Conservation (phyloP, 768 basidiomycete genomes). For the Leucosporidium scottii region DNA sequence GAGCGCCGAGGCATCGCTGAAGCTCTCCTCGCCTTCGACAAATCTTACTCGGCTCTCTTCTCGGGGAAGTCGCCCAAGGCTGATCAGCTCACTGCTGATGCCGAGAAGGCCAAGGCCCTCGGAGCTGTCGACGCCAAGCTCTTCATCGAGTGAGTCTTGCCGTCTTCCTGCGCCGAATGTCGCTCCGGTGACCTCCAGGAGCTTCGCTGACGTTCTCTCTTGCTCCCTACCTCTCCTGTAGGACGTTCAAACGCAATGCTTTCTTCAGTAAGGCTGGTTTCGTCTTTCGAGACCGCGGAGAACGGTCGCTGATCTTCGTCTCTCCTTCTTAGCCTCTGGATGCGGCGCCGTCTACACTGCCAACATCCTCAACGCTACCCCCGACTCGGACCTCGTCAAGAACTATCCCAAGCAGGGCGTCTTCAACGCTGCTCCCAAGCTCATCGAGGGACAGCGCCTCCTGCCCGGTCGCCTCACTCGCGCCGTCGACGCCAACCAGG, state of each 20-base stretch:
- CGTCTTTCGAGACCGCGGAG: too few species aligned
- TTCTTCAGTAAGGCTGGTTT: too few species aligned
- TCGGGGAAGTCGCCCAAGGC: constrained; percentile 31
- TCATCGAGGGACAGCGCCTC: constrained; percentile 32
- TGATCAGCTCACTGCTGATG: constrained; percentile 31
- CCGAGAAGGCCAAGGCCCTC: constrained; percentile 21
- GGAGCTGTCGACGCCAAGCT: constrained; percentile 36
- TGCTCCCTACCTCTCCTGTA: background rate
- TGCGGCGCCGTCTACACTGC: constrained; percentile 36
- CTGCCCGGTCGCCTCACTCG: constrained; percentile 35
- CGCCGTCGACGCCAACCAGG: constrained; percentile 37
- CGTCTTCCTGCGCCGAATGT: background rate
- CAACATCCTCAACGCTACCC: constrained; percentile 35
- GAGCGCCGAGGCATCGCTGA: constrained; percentile 36
- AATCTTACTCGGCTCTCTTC: constrained; percentile 37
- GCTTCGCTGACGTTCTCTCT: background rate
- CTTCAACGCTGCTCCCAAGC: constrained; percentile 34
- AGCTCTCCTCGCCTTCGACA: constrained; percentile 37
- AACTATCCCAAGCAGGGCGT: constrained; percentile 32
- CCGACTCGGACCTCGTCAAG: constrained; percentile 33
- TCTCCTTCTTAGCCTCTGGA: too few species aligned
- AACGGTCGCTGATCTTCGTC: too few species aligned
- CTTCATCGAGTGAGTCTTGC: constrained; percentile 36
- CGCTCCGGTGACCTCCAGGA: background rate
- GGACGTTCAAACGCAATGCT: constrained; percentile 38